Conservation (phyloP, 2,329 filamentous ascomycete species). For the Bipolaris gigantea region DNA sequence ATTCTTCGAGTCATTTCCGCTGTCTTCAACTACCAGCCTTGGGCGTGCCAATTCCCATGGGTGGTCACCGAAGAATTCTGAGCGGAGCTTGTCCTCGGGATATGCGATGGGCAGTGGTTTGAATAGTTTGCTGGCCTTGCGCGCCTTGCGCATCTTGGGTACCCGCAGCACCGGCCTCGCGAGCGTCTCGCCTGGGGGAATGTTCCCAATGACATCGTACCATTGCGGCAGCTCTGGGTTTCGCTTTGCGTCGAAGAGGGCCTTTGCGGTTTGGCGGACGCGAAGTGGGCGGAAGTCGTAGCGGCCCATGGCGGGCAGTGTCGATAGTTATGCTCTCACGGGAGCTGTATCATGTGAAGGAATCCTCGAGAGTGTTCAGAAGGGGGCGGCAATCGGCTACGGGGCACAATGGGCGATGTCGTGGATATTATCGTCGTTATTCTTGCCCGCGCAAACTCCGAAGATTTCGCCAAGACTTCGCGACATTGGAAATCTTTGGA, state of each 20-base stretch:
- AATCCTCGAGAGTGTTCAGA: neutral
- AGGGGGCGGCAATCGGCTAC: neutral
- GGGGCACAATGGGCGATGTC: conserved; percentile 11
- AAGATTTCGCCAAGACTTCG: conserved; percentile 14
- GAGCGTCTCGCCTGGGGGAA: conserved; percentile 63
- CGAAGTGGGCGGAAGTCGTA: conserved; percentile 56
- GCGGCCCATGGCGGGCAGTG: conserved; percentile 51
- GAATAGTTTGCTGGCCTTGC: conserved; percentile 74
- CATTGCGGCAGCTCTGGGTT: conserved; percentile 54
- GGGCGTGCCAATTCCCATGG: conserved; percentile 96
- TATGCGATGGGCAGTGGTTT: conserved; percentile 76
- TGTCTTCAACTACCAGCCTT: conserved; percentile 78
- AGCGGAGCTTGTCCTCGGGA: conserved; percentile 79
- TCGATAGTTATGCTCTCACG: neutral
- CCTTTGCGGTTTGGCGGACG: conserved; percentile 56
- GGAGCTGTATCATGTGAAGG: neutral
- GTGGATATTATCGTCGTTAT: neutral
- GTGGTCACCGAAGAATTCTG: conserved; percentile 87
- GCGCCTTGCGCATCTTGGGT: conserved; percentile 44
- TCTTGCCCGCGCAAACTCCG: conserved; percentile 13
- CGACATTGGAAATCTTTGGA: conserved; percentile 14
- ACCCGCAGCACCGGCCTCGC: conserved; percentile 58
- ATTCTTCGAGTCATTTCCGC: conserved; percentile 76
- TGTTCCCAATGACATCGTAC: conserved; percentile 59
- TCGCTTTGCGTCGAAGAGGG: conserved; percentile 52